Evolutionary conservation across 805 yeast species (phyloP).

Genomic region (Cyberlindnera bimundalis): DNA sequence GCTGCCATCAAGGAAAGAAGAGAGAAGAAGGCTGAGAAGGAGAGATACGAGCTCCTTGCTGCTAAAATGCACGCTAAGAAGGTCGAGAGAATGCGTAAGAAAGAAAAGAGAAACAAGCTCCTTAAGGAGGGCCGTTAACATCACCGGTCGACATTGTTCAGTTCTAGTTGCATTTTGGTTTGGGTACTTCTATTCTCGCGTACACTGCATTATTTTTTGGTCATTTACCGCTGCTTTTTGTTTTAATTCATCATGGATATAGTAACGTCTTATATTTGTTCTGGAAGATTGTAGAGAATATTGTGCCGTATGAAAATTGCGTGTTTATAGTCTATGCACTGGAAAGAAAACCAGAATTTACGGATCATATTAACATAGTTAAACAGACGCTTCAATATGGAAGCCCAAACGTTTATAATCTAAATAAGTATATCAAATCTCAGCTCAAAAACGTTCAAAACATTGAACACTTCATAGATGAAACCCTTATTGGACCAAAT

Average conservation of each 20-base stretch:
- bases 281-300: too few relatives aligned
- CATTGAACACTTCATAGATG: too few relatives aligned
- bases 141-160: neutral
- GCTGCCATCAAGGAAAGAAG: slow-evolving; percentile 66
- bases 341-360: too few relatives aligned
- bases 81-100: slow-evolving; percentile 83
- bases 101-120: slow-evolving; percentile 92
- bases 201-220: slow-evolving; percentile 1
- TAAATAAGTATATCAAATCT: too few relatives aligned
- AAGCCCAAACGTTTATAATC: too few relatives aligned
- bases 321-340: too few relatives aligned
- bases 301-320: too few relatives aligned
- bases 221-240: slow-evolving; percentile 1
- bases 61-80: slow-evolving; percentile 88
- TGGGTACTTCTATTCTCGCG: slow-evolving; percentile 1
- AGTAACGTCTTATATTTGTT: neutral
- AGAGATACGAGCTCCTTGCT: slow-evolving; percentile 79
- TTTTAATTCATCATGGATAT: neutral
- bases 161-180: slow-evolving; percentile 6
- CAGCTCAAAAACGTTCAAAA: too few relatives aligned
- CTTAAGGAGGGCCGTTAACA: slow-evolving; percentile 73
- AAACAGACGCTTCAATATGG: too few relatives aligned
- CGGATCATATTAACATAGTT: too few relatives aligned
- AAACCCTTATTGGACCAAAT: too few relatives aligned
- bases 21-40: slow-evolving; percentile 82